Evolutionary conservation across 2,329 filamentous ascomycete genomes (phyloP), one percentile per base, ranked within the genome.

Genomic region (Trichophyton verrucosum): DNA sequence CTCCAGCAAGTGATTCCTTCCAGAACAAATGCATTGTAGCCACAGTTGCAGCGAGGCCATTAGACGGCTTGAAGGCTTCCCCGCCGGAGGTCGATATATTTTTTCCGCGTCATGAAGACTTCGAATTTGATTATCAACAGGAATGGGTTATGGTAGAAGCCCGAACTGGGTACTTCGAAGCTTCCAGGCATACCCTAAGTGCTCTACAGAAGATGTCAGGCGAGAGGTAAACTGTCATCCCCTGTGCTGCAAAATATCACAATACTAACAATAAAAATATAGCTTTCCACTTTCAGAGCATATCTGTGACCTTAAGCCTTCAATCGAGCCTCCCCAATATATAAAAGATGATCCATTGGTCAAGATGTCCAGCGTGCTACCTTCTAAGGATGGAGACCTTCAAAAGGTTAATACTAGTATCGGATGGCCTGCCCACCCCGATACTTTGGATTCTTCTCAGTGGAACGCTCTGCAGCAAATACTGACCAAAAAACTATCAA

Each of bases 121-220:
- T 85, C 0, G 77, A 82, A 20, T 77, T 95, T 57, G 87, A 96
- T 67, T 84, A 89, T 0, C 79, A 81, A 15, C 72, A 81, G 38
- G 84, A 87, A 66, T 86, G 85, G 71, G 73, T 91, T 9, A 95
- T 96, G 88, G 75, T 96, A 0, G 89, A 96, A 68, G 81, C 87
- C 0, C 81, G 85, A 2, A 72, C 73, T 0, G 86, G 87, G 0
- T 95, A 91, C 69, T 96, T 84, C 64, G 91, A 96, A 71, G 83
- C 88, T 0, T 80, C 83, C 42, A 81, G 88, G 0, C 84, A 95
- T 69, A 86, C 85, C 0, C 78, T 96, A 69, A 76, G 82, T 13
- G 86, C 87, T 0, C 73, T 96, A 1, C 89, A 96, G 75, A 78
- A 84, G 73, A 70, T 81, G 73, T 79, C 73, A 61, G 70, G 71